These are phyloP conservation scores for Phytophthora hibernalis DNA, from an alignment of 352 stramenopile species.

Conservation along the genomic window DNA sequence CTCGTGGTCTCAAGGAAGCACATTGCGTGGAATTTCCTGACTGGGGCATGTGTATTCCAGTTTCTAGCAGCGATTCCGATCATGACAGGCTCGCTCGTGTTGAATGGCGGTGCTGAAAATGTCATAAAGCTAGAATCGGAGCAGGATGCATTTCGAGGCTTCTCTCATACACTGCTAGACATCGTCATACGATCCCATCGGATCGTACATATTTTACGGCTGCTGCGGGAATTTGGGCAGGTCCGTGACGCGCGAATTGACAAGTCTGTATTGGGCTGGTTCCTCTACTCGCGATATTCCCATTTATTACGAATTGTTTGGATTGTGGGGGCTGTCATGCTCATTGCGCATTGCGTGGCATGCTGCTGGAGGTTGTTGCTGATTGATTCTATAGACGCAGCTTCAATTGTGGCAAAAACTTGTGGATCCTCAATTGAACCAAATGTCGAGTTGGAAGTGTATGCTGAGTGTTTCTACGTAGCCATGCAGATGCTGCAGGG, in stretches of 20 bases:
- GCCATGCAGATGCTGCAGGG: slow-evolving; percentile 52
- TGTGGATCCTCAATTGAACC: slow-evolving; percentile 23
- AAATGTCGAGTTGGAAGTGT: slow-evolving; percentile 31
- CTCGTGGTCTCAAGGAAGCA: slow-evolving; percentile 42
- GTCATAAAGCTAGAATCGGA: neutral
- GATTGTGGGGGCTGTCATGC: slow-evolving; percentile 47
- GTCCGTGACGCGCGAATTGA: slow-evolving; percentile 32
- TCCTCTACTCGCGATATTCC: slow-evolving; percentile 59
- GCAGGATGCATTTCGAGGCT: slow-evolving; percentile 14
- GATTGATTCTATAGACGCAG: slow-evolving; percentile 10
- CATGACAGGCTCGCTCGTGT: slow-evolving; percentile 3
- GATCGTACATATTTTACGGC: slow-evolving; percentile 41
- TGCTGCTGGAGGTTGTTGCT: slow-evolving; percentile 53
- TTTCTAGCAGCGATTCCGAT: slow-evolving; percentile 21
- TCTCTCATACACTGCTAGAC: slow-evolving; percentile 27
- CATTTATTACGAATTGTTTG: slow-evolving; percentile 50
- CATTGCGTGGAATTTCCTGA: slow-evolving; percentile 50
- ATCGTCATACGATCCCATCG: slow-evolving; percentile 32
- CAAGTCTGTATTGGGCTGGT: slow-evolving; percentile 45
- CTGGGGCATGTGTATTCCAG: slow-evolving; percentile 22
- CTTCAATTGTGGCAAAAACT: slow-evolving; percentile 10
- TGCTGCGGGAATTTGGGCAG: slow-evolving; percentile 33
- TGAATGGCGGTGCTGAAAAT: slow-evolving; percentile 1
- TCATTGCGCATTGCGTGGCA: slow-evolving; percentile 59
- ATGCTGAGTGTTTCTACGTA: slow-evolving; percentile 46